phyloP scores from a whole-genome alignment of 805 yeast species.

The Saccharomycopsis sp. region DNA sequence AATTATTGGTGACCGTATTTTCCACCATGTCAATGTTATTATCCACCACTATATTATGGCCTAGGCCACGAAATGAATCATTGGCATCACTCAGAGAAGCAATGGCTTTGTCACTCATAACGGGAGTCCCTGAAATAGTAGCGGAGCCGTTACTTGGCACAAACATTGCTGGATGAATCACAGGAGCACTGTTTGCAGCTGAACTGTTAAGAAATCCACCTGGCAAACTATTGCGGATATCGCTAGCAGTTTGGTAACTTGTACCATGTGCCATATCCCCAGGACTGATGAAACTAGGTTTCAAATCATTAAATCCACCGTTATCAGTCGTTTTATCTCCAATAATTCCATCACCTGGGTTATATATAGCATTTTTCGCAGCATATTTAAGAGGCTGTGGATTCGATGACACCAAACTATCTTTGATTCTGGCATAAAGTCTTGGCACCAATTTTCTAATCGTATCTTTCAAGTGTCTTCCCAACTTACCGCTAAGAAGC shows the following conservation, averaged over 20 bases:
- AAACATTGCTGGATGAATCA: neutral
- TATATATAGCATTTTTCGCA: too few relatives aligned
- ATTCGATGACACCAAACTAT: slow-evolving; percentile 23
- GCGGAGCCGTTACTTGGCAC: neutral
- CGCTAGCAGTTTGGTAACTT: neutral
- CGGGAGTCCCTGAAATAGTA: neutral
- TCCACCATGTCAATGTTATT: neutral
- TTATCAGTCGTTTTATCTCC: neutral
- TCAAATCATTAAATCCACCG: neutral
- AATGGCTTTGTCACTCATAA: neutral
- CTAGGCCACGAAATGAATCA: neutral
- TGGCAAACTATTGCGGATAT: neutral
- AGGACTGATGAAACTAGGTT: neutral
- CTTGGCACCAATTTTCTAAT: slow-evolving; percentile 37
- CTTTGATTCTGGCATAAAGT: slow-evolving; percentile 33
- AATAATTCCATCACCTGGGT: neutral
- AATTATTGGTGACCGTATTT: neutral
- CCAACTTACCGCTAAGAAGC: slow-evolving; percentile 42
- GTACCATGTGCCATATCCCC: neutral
- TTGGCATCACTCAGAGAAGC: neutral
- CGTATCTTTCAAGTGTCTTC: slow-evolving; percentile 41
- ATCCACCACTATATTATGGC: slow-evolving; percentile 3
- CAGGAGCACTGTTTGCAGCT: neutral
- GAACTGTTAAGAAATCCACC: neutral
- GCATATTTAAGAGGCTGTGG: neutral